Conservation (phyloP, 2,329 filamentous ascomycete genomes). For the Stagonosporopsis cucurbitacearum region DNA sequence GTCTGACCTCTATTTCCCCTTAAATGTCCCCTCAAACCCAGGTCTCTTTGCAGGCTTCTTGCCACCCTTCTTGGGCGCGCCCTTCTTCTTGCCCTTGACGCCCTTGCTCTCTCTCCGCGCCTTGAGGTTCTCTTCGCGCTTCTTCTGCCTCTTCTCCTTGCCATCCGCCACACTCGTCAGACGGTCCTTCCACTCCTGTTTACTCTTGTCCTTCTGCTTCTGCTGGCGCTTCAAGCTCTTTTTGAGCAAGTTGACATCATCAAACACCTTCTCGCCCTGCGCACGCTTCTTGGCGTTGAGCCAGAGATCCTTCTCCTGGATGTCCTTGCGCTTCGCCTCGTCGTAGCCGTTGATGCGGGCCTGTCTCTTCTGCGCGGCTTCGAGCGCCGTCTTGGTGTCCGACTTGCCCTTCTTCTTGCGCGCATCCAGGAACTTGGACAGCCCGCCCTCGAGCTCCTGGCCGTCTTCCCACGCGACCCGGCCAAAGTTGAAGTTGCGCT, state of each 20-base stretch:
- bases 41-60: constrained; percentile 60
- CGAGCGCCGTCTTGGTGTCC: constrained; percentile 85
- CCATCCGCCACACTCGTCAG: constrained; percentile 55
- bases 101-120: constrained; percentile 80
- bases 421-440: constrained; percentile 67
- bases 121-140: constrained; percentile 62
- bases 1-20: constrained; percentile 44
- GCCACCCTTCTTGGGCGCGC: constrained; percentile 53
- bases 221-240: constrained; percentile 96
- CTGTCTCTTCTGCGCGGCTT: constrained; percentile 85
- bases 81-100: constrained; percentile 68
- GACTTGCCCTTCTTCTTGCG: constrained; percentile 81
- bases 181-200: constrained; percentile 74
- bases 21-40: constrained; percentile 72
- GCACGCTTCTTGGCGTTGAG: constrained; percentile 86
- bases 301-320: constrained; percentile 95
- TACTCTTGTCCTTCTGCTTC: constrained; percentile 86
- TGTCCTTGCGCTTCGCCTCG: constrained; percentile 79
- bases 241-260: constrained; percentile 82
- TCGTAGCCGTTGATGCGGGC: constrained; percentile 77
- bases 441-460: constrained; percentile 74
- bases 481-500: constrained; percentile 85
- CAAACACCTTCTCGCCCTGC: constrained; percentile 86
- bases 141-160: constrained; percentile 58
- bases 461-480: constrained; percentile 91